Percentiles rank a stretch among this genome's conserved stretches.
Evolutionary conservation across 257 asterid species (phyloP).

Genomic region (Plantago ovata): DNA sequence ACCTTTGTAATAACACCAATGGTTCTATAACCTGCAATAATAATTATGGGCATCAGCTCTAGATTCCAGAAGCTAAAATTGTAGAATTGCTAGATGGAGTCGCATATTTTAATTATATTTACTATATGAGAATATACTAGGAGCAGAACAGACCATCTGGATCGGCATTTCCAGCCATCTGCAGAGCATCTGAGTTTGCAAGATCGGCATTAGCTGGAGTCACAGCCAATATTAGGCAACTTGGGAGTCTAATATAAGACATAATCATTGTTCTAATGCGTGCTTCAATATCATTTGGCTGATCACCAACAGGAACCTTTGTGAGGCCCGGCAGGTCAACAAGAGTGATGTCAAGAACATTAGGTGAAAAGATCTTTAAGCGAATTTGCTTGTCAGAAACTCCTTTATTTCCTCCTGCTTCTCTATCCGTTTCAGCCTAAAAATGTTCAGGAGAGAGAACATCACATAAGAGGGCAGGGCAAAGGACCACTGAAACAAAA

Average conservation of each 20-base stretch:
- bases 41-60: constrained; percentile 23
- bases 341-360: constrained; percentile 89
- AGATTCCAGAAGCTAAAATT: constrained; percentile 8
- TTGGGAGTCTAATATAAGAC: constrained; percentile 64
- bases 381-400: constrained; percentile 88
- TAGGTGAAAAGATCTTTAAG: constrained; percentile 80
- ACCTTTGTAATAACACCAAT: constrained; percentile 98
- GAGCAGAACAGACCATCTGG: constrained; percentile 65
- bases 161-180: constrained; percentile 94
- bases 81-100: too few relatives aligned
- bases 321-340: constrained; percentile 98
- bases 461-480: neutral
- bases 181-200: constrained; percentile 98
- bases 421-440: constrained; percentile 88
- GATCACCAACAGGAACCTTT: constrained; percentile 96
- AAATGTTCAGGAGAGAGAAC: constrained; percentile 19
- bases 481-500: neutral
- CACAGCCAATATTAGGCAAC: constrained; percentile 87
- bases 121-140: constrained; percentile 1
- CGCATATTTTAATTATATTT: neutral
- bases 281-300: constrained; percentile 93
- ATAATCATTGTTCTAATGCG: constrained; percentile 93
- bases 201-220: constrained; percentile 96
- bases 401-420: constrained; percentile 83
- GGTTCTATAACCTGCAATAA: constrained; percentile 79